These are phyloP conservation scores for Pelargonium citronellum DNA, from an alignment of 441 rosid genomes.

Conservation along the genomic window DNA sequence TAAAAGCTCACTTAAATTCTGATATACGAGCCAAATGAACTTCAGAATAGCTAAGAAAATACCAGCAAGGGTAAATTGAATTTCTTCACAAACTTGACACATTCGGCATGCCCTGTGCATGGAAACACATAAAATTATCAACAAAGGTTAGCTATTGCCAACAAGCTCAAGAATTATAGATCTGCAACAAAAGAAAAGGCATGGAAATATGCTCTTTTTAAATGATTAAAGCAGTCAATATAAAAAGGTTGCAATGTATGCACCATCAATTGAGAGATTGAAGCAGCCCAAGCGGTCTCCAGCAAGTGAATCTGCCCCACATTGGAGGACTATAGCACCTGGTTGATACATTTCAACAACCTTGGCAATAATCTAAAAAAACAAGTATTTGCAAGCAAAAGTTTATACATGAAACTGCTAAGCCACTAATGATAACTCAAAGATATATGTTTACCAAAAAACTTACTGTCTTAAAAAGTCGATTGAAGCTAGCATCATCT, in stretches of 20 bases:
- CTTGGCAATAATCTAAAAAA: constrained; percentile 66
- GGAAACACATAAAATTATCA: constrained; percentile 11
- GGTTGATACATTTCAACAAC: constrained; percentile 91
- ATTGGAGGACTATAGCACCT: constrained; percentile 89
- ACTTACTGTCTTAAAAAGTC: constrained; percentile 87
- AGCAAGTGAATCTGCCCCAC: constrained; percentile 99
- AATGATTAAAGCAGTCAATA: constrained; percentile 5
- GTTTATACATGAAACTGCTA: constrained; percentile 12
- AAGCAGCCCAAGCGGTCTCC: constrained; percentile 98
- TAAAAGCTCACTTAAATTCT: constrained; percentile 1
- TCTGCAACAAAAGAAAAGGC: constrained; percentile 11
- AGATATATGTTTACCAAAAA: not conserved
- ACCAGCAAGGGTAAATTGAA: constrained; percentile 89
- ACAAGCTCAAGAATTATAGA: constrained; percentile 17
- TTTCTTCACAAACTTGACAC: constrained; percentile 92
- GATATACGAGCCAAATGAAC: not conserved
- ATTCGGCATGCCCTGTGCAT: constrained; percentile 84
- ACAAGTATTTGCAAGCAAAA: constrained; percentile 16
- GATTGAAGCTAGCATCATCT: constrained; percentile 86
- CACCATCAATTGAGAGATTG: constrained; percentile 98
- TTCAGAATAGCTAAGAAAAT: constrained; percentile 20
- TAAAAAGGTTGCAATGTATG: constrained; percentile 34
- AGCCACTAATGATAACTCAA: constrained; percentile 15
- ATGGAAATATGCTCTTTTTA: constrained; percentile 5
- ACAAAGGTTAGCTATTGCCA: constrained; percentile 11